These are phyloP conservation scores for Candolleomyces aberdarensis DNA, from an alignment of 768 basidiomycete genomes.

Conservation along the genomic window DNA sequence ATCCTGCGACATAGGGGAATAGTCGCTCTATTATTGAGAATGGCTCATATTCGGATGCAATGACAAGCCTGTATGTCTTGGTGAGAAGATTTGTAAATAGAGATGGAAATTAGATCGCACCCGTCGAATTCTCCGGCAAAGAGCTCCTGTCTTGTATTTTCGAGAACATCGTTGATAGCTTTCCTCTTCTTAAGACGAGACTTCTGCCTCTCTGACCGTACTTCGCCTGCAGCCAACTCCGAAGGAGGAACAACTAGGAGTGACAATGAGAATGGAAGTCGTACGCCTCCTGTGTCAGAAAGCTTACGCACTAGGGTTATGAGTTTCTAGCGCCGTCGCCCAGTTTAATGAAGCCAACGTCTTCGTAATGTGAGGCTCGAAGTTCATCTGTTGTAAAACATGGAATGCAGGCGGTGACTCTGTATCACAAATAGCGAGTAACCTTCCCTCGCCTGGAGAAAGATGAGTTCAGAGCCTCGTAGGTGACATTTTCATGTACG, in stretches of 20 bases:
- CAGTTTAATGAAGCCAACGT: constrained; percentile 79
- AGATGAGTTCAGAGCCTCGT: background rate
- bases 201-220: constrained; percentile 72
- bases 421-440: constrained; percentile 82
- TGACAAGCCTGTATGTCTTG: constrained; percentile 51
- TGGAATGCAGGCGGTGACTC: constrained; percentile 94
- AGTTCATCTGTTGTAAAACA: constrained; percentile 83
- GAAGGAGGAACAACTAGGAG: constrained; percentile 54
- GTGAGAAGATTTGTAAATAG: background rate
- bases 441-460: constrained; percentile 64
- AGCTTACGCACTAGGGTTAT: constrained; percentile 53
- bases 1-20: constrained; percentile 77
- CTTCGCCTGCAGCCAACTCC: constrained; percentile 54
- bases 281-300: background rate
- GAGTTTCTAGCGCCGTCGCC: constrained; percentile 81
- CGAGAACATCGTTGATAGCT: constrained; percentile 57
- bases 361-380: constrained; percentile 50
- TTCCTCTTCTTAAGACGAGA: constrained; percentile 75
- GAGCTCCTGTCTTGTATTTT: constrained; percentile 69
- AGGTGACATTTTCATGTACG: background rate
- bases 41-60: constrained; percentile 85
- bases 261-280: constrained; percentile 5
- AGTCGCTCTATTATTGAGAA: constrained; percentile 74
- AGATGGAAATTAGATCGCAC: constrained; percentile 36
- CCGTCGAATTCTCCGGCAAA: constrained; percentile 89